Evolutionary conservation across 2,329 filamentous ascomycete genomes (phyloP), one percentile per base, ranked within the genome.

Genomic region (Helotiales sp.): DNA sequence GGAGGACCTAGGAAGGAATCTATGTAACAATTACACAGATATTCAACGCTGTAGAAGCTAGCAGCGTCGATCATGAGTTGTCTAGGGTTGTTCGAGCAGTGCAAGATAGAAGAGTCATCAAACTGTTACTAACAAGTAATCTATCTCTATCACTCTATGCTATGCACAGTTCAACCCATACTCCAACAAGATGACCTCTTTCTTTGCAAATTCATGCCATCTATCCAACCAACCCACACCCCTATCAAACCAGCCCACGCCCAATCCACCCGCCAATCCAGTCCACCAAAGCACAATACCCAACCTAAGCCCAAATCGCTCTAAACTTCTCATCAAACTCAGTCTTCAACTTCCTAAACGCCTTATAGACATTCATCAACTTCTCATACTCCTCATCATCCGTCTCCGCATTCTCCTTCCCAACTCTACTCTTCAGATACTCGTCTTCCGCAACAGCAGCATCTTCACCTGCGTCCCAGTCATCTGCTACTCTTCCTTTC

Each of bases 301-400:
- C 1, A 27, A 47, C 54, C 53, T 68, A 70, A 52, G 68, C 68
- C 61, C 63, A 70, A 31, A 70, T 70, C 29, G 59, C 60, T 27
- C 44, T 61, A 38, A 89, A 89, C 74, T 87, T 89, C 44, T 77
- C 76, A 62, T 87, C 81, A 69, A 88, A 89, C 56, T 84, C 81
- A 27, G 75, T 73, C 66, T 81, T 80, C 61, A 89, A 67, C 65
- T 77, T 71, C 59, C 74, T 76, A 66, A 89, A 88, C 1, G 84
- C 83, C 65, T 76, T 78, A 13, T 86, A 73, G 24, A 89, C 84
- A 62, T 81, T 79, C 62, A 77, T 65, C 68, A 88, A 67, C 33
- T 75, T 77, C 46, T 71, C 74, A 34, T 75, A 78, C 48, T 78
- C 77, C 29, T 77, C 64, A 33, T 68, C 66, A 36, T 71, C 68